These are phyloP conservation scores for Athelia sp. DNA, from an alignment of 1,284 basidiomycete genomes.

Conservation along the genomic window DNA sequence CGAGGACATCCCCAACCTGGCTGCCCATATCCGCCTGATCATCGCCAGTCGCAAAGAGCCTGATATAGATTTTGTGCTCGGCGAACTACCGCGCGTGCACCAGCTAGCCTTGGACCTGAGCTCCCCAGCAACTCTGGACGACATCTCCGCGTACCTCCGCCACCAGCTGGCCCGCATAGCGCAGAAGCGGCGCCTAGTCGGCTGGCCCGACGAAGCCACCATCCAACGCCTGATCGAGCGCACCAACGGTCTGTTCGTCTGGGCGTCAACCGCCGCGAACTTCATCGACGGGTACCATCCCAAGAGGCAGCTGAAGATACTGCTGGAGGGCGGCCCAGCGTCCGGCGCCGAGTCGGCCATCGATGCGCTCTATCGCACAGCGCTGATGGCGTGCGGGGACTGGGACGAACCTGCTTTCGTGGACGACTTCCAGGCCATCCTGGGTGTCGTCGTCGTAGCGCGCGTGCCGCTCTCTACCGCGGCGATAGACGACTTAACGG, in stretches of 20 bases:
- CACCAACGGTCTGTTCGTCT: conserved; percentile 28
- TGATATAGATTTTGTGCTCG: conserved; percentile 6
- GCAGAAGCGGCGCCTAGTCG: conserved; percentile 16
- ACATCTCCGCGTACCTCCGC: conserved; percentile 24
- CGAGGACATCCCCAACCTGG: conserved; percentile 5
- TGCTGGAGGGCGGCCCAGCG: conserved; percentile 1
- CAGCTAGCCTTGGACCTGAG: conserved; percentile 6
- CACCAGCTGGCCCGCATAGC: conserved; percentile 18
- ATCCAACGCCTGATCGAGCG: conserved; percentile 14
- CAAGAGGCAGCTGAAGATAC: conserved; percentile 15
- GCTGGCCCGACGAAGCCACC: conserved; percentile 23
- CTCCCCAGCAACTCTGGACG: conserved; percentile 2
- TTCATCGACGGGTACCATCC: conserved; percentile 28
- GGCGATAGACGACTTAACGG: not conserved
- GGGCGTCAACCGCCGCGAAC: conserved; percentile 27
- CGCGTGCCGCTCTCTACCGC: not conserved
- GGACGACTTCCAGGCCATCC: not conserved
- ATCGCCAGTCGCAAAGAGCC: conserved; percentile 12
- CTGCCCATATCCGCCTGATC: conserved; percentile 9
- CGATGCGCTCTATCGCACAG: not conserved
- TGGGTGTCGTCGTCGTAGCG: not conserved
- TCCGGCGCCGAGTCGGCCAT: not conserved
- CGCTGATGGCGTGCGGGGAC: not conserved
- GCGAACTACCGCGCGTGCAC: conserved; percentile 6
- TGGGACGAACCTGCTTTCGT: not conserved